These are phyloP conservation scores for Coemansia sp. DNA, from an alignment of 192 early-diverging fungal genomes.

Conservation along the genomic window DNA sequence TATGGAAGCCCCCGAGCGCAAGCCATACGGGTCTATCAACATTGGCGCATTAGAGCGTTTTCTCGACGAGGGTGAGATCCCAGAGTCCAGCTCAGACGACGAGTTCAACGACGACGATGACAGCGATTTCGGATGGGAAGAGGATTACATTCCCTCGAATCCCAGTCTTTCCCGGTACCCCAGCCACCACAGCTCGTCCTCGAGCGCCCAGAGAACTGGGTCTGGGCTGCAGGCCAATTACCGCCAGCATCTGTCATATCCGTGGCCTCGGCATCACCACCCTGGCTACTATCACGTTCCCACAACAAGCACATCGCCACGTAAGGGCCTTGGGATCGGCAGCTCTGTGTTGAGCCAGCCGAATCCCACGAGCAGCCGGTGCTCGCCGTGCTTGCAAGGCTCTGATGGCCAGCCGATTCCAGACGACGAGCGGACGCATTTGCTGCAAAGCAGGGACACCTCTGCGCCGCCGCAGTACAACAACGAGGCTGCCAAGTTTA, in stretches of 20 bases:
- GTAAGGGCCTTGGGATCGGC: not conserved
- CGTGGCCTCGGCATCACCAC: not conserved
- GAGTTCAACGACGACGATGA: conserved; percentile 16
- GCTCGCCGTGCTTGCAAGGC: conserved; percentile 19
- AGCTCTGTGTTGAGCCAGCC: not conserved
- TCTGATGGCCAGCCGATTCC: not conserved
- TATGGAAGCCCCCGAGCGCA: conserved; percentile 19
- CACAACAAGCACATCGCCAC: not conserved
- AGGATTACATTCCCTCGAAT: conserved; percentile 21
- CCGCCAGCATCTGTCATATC: not conserved
- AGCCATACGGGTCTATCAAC: conserved; percentile 41
- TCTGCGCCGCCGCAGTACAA: conserved; percentile 14
- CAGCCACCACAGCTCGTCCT: conserved; percentile 3
- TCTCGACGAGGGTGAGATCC: conserved; percentile 46
- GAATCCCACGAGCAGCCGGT: not conserved
- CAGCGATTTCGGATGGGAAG: conserved; percentile 30
- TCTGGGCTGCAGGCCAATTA: not conserved
- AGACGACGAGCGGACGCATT: conserved; percentile 30
- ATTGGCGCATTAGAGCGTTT: conserved; percentile 48
- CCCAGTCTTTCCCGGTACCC: not conserved
- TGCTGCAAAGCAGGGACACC: conserved; percentile 23
- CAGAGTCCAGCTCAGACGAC: conserved; percentile 41
- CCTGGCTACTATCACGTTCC: not conserved
- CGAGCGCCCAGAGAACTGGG: conserved; percentile 15
- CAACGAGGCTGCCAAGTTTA: conserved; percentile 10